These are phyloP conservation scores for Fusarium lyarnte DNA, from an alignment of 2,329 filamentous ascomycete genomes.

Conservation along the genomic window DNA sequence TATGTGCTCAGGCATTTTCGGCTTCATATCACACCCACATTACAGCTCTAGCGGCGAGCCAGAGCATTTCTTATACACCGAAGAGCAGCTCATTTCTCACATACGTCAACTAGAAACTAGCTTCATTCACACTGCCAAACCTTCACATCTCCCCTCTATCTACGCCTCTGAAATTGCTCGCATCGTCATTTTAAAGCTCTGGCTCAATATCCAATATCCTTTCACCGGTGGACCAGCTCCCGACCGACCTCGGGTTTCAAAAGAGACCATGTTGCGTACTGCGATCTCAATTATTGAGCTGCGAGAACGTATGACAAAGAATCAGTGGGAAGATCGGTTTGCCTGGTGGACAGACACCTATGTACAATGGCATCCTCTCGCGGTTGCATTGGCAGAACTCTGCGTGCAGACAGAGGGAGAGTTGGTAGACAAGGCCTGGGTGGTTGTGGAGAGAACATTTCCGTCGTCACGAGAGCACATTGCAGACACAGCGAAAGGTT, in stretches of 20 bases:
- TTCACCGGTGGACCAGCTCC: constrained; percentile 48
- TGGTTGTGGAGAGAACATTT: constrained; percentile 57
- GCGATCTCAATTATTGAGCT: constrained; percentile 59
- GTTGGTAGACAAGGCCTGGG: constrained; percentile 61
- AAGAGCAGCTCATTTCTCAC: constrained; percentile 53
- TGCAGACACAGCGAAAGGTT: constrained; percentile 60
- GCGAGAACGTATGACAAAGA: constrained; percentile 46
- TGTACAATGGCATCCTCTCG: constrained; percentile 65
- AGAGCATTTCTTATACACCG: constrained; percentile 40
- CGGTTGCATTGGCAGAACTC: constrained; percentile 62
- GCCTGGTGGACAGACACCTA: constrained; percentile 61
- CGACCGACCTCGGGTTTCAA: constrained; percentile 47
- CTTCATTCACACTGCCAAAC: constrained; percentile 51
- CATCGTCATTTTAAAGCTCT: constrained; percentile 57
- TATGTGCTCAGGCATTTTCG: constrained; percentile 52
- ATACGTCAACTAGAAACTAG: constrained; percentile 52
- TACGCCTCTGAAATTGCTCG: constrained; percentile 54
- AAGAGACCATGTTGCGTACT: constrained; percentile 56
- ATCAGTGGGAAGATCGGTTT: constrained; percentile 51
- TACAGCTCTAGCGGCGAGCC: constrained; percentile 29
- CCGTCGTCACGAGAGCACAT: constrained; percentile 55
- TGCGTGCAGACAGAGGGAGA: constrained; percentile 58
- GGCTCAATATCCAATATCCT: constrained; percentile 58
- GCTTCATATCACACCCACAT: constrained; percentile 51
- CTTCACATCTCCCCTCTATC: constrained; percentile 46